Evolutionary conservation across 108 stramenopile species (phyloP).

Genomic region (Cyclotella kingstonii): DNA sequence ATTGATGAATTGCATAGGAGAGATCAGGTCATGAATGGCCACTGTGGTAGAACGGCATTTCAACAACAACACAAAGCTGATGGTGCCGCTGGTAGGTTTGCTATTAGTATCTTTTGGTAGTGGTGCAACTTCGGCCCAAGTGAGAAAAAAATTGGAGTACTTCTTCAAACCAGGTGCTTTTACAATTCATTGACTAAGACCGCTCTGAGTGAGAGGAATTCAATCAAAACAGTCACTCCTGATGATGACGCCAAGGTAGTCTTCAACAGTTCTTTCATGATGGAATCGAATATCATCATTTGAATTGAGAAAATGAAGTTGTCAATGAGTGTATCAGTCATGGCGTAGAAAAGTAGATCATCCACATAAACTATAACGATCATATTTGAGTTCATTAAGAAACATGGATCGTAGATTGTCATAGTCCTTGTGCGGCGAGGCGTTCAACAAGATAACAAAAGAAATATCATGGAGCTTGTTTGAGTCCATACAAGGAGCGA

Average conservation of each 20-base stretch:
- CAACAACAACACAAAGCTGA: no score
- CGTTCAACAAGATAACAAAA: background rate
- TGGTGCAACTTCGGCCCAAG: background rate
- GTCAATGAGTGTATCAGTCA: background rate
- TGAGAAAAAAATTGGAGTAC: background rate
- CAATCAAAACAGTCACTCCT: background rate
- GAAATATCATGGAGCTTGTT: background rate
- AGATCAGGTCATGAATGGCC: no score
- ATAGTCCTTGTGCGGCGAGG: background rate
- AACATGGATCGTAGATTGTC: background rate
- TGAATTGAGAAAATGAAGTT: background rate
- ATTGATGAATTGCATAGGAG: no score
- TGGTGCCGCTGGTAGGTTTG: background rate
- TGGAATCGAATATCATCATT: background rate
- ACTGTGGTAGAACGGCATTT: no score
- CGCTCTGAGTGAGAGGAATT: background rate
- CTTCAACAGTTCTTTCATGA: background rate
- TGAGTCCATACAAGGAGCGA: background rate
- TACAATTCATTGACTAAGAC: background rate
- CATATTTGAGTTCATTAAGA: background rate
- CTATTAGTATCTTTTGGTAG: background rate
- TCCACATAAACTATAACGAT: background rate
- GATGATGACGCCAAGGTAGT: background rate
- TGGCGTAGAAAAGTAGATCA: background rate
- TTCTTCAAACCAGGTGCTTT: background rate